These are phyloP conservation scores for Parafenestella ontariensis DNA, from an alignment of 2,329 filamentous ascomycete species.

Conservation along the genomic window DNA sequence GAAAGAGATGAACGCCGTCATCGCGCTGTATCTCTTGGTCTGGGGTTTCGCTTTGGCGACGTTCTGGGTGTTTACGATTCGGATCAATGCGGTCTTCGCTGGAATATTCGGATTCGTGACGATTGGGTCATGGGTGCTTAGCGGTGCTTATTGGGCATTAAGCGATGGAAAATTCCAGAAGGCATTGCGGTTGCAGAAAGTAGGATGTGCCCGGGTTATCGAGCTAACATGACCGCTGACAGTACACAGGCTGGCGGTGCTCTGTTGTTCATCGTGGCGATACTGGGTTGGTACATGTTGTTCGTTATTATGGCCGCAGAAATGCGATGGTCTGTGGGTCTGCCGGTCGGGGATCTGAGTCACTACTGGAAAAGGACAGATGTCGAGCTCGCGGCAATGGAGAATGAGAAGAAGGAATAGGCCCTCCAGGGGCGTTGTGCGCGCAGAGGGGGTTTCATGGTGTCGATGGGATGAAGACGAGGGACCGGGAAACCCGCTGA, in stretches of 20 bases:
- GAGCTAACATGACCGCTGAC: constrained; percentile 1
- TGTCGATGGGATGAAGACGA: not conserved
- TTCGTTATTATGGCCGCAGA: constrained; percentile 63
- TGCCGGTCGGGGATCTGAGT: constrained; percentile 61
- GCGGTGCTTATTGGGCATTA: constrained; percentile 59
- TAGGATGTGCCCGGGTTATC: constrained; percentile 23
- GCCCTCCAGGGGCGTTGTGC: not conserved
- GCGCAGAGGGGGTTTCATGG: not conserved
- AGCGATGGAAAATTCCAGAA: constrained; percentile 53
- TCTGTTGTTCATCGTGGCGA: constrained; percentile 54
- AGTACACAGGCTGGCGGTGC: constrained; percentile 43
- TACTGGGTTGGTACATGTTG: constrained; percentile 61
- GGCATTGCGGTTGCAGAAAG: constrained; percentile 56
- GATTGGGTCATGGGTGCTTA: constrained; percentile 55
- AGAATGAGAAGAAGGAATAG: constrained; percentile 38
- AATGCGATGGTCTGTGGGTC: constrained; percentile 58
- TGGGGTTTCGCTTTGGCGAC: constrained; percentile 63
- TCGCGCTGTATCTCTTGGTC: constrained; percentile 60
- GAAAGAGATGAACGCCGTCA: constrained; percentile 57
- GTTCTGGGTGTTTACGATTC: constrained; percentile 60
- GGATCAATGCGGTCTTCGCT: constrained; percentile 60
- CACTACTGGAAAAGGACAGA: constrained; percentile 54
- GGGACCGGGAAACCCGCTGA: not conserved
- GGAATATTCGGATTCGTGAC: constrained; percentile 59
- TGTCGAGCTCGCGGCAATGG: constrained; percentile 34